Conservation (phyloP, 2,329 filamentous ascomycete genomes). For the Paraconiothyrium brasiliense region DNA sequence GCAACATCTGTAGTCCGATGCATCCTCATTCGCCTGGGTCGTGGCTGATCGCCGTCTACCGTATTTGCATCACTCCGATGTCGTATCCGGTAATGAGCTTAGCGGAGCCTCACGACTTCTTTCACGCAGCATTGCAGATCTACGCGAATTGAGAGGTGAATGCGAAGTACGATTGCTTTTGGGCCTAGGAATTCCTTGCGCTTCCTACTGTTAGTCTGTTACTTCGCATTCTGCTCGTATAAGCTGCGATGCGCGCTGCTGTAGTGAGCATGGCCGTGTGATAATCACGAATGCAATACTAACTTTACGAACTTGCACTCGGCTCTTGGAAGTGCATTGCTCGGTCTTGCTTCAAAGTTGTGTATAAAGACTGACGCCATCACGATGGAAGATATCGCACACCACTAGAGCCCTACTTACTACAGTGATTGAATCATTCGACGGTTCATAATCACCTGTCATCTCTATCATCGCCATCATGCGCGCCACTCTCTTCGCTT, state of each 20-base stretch:
- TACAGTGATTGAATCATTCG: conserved; percentile 1
- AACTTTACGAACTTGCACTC: conserved; percentile 19
- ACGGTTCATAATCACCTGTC: not conserved
- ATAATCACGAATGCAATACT: conserved; percentile 14
- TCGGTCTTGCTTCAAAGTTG: not conserved
- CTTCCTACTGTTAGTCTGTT: not conserved
- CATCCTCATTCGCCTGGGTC: conserved; percentile 13
- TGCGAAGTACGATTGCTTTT: conserved; percentile 26
- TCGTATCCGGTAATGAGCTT: conserved; percentile 31
- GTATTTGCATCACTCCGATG: conserved; percentile 13
- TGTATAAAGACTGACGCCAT: conserved; percentile 17
- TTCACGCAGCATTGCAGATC: not conserved
- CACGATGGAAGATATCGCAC: not conserved
- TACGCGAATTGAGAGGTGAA: conserved; percentile 17
- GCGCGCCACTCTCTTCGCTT: conserved; percentile 17
- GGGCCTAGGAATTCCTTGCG: not conserved
- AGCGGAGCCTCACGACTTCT: not conserved
- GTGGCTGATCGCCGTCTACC: conserved; percentile 11
- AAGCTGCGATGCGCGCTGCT: not conserved
- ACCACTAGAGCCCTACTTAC: not conserved
- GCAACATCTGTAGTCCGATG: conserved; percentile 13
- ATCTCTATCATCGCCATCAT: conserved; percentile 13
- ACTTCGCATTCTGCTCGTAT: not conserved
- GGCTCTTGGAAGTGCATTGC: conserved; percentile 13
- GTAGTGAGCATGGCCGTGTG: not conserved